Percentiles rank a stretch among this genome's conserved stretches.
These are phyloP conservation scores for Conringia planisiliqua DNA, from an alignment of 345 rosid species.

Conservation along the genomic window DNA sequence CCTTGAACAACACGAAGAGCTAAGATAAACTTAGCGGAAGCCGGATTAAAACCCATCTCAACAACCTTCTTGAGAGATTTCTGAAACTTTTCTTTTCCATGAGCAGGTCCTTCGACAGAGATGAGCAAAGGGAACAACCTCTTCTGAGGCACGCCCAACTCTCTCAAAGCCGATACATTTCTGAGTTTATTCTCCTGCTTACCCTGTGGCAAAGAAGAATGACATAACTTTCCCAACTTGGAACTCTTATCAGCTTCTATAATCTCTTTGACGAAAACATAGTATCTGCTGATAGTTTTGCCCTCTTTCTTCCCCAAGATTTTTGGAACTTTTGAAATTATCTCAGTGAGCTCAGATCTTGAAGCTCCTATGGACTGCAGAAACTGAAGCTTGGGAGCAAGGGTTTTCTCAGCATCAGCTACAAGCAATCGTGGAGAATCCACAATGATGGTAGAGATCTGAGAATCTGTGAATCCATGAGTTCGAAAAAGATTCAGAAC, in stretches of 20 bases:
- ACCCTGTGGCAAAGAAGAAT: background rate
- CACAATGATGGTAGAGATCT: constrained; percentile 14
- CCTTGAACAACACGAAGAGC: background rate
- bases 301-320: background rate
- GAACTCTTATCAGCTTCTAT: background rate
- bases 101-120: background rate
- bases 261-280: background rate
- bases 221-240: background rate
- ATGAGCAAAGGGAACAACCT: background rate
- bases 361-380: background rate
- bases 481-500: too few species aligned
- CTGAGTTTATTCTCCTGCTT: background rate
- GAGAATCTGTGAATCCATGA: constrained; percentile 26
- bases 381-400: constrained; percentile 22
- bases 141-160: background rate
- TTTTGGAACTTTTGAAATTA: background rate
- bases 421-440: constrained; percentile 4
- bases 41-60: background rate
- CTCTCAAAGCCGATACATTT: background rate
- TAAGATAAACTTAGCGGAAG: background rate
- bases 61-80: background rate
- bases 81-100: background rate
- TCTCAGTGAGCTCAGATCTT: background rate
- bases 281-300: background rate
- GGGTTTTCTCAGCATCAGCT: background rate